Evolutionary conservation across 805 yeast genomes (phyloP).

Genomic region (Ogataea siamensis): DNA sequence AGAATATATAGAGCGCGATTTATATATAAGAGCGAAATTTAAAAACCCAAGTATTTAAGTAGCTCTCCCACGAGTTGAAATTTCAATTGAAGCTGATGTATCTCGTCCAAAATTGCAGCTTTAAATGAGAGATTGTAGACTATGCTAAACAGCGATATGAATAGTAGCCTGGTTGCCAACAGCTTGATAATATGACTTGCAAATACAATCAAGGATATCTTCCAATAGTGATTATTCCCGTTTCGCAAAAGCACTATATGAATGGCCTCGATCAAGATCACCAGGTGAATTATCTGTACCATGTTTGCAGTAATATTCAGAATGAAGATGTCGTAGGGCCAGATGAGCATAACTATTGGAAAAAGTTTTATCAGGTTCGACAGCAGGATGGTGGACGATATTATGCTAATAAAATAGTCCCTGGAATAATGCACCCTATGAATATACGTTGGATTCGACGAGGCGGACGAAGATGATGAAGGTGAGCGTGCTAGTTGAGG

Average conservation of each 20-base stretch:
- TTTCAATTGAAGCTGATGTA: slow-evolving; percentile 25
- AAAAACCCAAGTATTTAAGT: slow-evolving; percentile 12
- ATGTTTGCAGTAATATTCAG: slow-evolving; percentile 37
- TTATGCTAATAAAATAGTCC: slow-evolving; percentile 34
- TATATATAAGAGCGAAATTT: slow-evolving; percentile 3
- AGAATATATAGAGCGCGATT: slow-evolving; percentile 4
- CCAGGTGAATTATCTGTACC: slow-evolving; percentile 33
- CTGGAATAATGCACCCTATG: slow-evolving; percentile 36
- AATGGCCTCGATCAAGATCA: slow-evolving; percentile 33
- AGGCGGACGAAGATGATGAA: slow-evolving; percentile 13
- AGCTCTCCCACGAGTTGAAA: slow-evolving; percentile 23
- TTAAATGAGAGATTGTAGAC: slow-evolving; percentile 21
- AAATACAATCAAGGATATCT: slow-evolving; percentile 27
- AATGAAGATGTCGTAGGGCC: slow-evolving; percentile 90
- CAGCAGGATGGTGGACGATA: slow-evolving; percentile 68
- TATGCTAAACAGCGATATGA: slow-evolving; percentile 19
- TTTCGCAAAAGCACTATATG: slow-evolving; percentile 31
- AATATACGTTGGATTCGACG: slow-evolving; percentile 10
- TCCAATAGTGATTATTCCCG: slow-evolving; percentile 31
- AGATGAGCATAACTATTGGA: slow-evolving; percentile 89
- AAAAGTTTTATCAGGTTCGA: slow-evolving; percentile 79
- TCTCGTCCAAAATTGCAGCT: slow-evolving; percentile 26
- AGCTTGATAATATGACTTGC: slow-evolving; percentile 25
- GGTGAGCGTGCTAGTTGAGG: slow-evolving; percentile 7
- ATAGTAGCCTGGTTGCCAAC: slow-evolving; percentile 23